A percentile compares a stretch with the other conserved stretches of the same genome.
Conservation (phyloP, 2,329 filamentous ascomycete genomes). For the Sporothrix brunneoviolacea region DNA sequence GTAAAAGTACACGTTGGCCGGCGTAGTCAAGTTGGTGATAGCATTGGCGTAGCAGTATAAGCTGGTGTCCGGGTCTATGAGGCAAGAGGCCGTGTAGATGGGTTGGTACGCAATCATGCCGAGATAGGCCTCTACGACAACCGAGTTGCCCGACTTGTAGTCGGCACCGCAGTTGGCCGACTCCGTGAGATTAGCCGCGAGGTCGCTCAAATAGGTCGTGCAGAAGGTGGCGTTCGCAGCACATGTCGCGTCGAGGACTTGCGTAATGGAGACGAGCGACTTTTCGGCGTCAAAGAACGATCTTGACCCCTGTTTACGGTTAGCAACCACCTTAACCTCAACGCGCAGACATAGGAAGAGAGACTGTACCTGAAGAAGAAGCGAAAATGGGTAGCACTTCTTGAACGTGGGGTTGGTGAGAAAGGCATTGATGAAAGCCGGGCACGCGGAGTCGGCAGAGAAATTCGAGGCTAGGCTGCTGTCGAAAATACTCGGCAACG, state of each 20-base stretch:
- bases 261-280: slow-evolving; percentile 64
- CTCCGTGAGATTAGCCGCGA: slow-evolving; percentile 59
- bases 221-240: slow-evolving; percentile 60
- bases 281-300: slow-evolving; percentile 76
- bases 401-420: slow-evolving; percentile 61
- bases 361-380: slow-evolving; percentile 62
- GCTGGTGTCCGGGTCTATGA: slow-evolving; percentile 57
- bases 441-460: slow-evolving; percentile 48
- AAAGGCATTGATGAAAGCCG: slow-evolving; percentile 61
- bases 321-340: slow-evolving; percentile 16
- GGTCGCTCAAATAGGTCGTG: slow-evolving; percentile 52
- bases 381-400: slow-evolving; percentile 73
- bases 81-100: slow-evolving; percentile 74
- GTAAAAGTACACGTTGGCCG: slow-evolving; percentile 74
- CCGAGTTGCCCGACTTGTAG: slow-evolving; percentile 56
- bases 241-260: slow-evolving; percentile 74
- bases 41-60: slow-evolving; percentile 81
- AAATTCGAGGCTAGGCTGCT: slow-evolving; percentile 58
- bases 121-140: slow-evolving; percentile 67
- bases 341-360: not conserved
- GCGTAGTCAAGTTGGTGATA: slow-evolving; percentile 64
- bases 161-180: slow-evolving; percentile 65
- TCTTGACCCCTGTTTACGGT: slow-evolving; percentile 59
- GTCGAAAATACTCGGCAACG: slow-evolving; percentile 62
- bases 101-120: slow-evolving; percentile 72